A percentile compares a stretch with the other conserved stretches of the same genome.
phyloP scores from a whole-genome alignment of 805 yeast genomes.

The Teunomyces lycoperdinae region DNA sequence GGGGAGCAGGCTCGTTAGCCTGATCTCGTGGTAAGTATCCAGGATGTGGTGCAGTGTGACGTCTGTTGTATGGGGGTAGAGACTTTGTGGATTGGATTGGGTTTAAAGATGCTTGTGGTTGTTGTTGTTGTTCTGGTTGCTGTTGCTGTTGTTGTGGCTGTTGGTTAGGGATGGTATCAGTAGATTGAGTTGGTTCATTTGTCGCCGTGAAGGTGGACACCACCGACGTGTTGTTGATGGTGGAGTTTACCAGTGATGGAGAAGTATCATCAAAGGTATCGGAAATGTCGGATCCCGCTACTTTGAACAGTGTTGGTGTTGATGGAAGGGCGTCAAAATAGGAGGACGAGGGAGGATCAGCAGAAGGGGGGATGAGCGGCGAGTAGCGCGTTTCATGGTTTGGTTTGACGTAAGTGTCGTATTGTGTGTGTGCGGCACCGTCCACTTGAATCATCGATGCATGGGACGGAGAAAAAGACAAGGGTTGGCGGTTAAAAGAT shows the following conservation, averaged over 20 bases:
- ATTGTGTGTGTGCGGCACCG: conserved; percentile 2
- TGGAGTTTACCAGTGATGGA: conserved; percentile 19
- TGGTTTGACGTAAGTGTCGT: not conserved
- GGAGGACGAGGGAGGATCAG: not conserved
- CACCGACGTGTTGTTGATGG: not conserved
- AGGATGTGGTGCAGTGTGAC: conserved; percentile 9
- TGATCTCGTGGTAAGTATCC: not conserved
- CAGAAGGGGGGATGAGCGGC: not conserved
- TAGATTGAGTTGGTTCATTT: too few species aligned
- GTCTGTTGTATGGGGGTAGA: conserved; percentile 2
- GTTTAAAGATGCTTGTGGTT: not conserved
- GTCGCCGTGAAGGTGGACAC: not conserved
- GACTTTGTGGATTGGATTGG: not conserved
- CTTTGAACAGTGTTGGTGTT: conserved; percentile 25
- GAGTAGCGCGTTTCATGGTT: not conserved
- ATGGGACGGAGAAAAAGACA: not conserved
- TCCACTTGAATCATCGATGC: conserved; percentile 5
- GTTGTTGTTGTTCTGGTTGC: not conserved
- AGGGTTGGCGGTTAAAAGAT: not conserved
- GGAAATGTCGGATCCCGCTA: conserved; percentile 21
- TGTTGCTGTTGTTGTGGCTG: not conserved
- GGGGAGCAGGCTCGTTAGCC: not conserved
- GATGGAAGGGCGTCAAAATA: conserved; percentile 16
- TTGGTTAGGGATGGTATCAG: not conserved
- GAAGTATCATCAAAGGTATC: conserved; percentile 24